A percentile compares a stretch with the other conserved stretches of the same genome.
Conservation (phyloP, 2,329 filamentous ascomycete species). For the Apiospora hydei region DNA sequence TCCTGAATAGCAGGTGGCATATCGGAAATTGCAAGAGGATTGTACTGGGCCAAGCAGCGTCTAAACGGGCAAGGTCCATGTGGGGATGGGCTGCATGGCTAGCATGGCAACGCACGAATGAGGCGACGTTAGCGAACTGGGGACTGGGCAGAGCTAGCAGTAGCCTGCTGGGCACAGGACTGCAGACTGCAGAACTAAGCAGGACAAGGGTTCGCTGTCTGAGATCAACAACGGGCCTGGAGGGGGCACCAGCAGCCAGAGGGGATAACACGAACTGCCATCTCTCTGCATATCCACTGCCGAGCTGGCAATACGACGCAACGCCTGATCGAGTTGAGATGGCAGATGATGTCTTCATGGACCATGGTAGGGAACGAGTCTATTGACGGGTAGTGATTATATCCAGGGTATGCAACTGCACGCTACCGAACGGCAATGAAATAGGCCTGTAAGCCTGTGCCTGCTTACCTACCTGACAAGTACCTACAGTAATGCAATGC, state of each 20-base stretch:
- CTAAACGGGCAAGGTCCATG: conserved; percentile 11
- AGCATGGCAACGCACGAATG: conserved; percentile 9
- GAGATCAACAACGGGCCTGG: not conserved
- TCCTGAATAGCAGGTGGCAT: conserved; percentile 22
- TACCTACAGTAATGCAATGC: not conserved
- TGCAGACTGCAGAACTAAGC: not conserved
- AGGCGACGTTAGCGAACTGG: conserved; percentile 1
- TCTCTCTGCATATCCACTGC: conserved; percentile 11
- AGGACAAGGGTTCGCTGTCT: not conserved
- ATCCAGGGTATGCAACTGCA: not conserved
- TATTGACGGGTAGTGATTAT: not conserved
- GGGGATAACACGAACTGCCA: conserved; percentile 15
- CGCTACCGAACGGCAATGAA: not conserved
- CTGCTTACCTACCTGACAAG: too few species aligned
- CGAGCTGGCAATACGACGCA: conserved; percentile 4
- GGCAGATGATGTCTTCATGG: conserved; percentile 6
- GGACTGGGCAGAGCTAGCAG: not conserved
- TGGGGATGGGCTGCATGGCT: conserved; percentile 7
- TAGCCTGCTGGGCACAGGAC: too few species aligned
- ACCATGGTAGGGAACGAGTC: not conserved
- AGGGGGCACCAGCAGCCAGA: not conserved
- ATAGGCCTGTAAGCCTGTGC: not conserved
- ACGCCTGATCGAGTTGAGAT: conserved; percentile 12
- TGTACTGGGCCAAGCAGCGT: conserved; percentile 15
- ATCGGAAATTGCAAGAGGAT: conserved; percentile 23